Base-by-base conservation (phyloP, 129 eudicot genomes). In the Helianthus tuberosus region DNA sequence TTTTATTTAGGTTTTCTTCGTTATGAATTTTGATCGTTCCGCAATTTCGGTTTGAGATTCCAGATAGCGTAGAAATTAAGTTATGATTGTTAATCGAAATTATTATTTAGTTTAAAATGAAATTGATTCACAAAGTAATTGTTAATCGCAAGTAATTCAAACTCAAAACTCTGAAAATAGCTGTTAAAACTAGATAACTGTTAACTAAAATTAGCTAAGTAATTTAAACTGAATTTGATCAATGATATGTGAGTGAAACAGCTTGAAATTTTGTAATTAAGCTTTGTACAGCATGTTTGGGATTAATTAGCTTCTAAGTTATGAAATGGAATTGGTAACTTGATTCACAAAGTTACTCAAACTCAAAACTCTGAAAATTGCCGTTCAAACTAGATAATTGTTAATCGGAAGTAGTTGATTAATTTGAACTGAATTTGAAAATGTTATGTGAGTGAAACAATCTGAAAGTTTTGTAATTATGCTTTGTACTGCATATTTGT, bases 381-480 rank as follows among this genome's bases (percentile, higher is more conserved):
- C 5, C 5, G 9, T 57, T 20, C 38, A 57, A 29, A 29, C 5
- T 13, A 11, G 5, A 9, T 9, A 5, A 70, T n/a, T 9, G 12
- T 23, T 47, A 2, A 32, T 68, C 14, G 15, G n/a, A 41, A 9
- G 14, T 32, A 32, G 36, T 32, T 4, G 13, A 48, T 3, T 11
- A 66, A 4, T 23, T 38, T 59, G 4, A 8, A 46, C 49, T 63
- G 12, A 16, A 20, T 36, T 75, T 75, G 41, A 75, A 3, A 6
- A 39, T 67, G 60, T 70, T 53, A 53, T 27, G n/a, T 58, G 64
- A 9, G 32, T 55, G 62, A 55, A 59, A 59, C 2, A 43, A 3
- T 13, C 14, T 36, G 6, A 63, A 14, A 6, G 1, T 55, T 55
- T 55, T 55, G 62, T 25, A 55, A 14, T 14, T 5, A n/a, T 10